Evolutionary conservation across 2,329 filamentous ascomycete species (phyloP).

Genomic region (Drechslerella coelobrocha): DNA sequence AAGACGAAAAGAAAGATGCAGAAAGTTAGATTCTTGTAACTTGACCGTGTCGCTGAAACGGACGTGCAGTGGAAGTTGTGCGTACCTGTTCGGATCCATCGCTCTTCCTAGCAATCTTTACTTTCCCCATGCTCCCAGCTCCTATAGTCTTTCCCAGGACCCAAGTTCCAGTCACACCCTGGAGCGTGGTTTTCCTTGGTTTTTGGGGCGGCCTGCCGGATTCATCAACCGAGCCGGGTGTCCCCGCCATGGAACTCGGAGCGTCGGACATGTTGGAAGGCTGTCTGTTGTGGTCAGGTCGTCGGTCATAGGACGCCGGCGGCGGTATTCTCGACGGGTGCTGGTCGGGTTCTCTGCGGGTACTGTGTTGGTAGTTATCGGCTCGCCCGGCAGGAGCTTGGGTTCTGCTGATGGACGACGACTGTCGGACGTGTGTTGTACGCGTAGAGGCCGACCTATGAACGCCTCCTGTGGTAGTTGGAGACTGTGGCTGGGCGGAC

Average conservation of each 20-base stretch:
- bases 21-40: neutral
- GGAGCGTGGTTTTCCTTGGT: slow-evolving; percentile 75
- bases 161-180: slow-evolving; percentile 80
- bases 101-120: slow-evolving; percentile 77
- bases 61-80: slow-evolving; percentile 78
- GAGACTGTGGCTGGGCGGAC: slow-evolving; percentile 68
- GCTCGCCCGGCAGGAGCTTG: slow-evolving; percentile 29
- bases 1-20: neutral
- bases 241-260: slow-evolving; percentile 62
- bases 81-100: slow-evolving; percentile 47
- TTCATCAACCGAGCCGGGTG: slow-evolving; percentile 31
- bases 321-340: slow-evolving; percentile 36
- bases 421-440: slow-evolving; percentile 45
- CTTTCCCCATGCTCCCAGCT: slow-evolving; percentile 97
- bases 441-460: slow-evolving; percentile 47
- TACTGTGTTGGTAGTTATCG: slow-evolving; percentile 41
- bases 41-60: slow-evolving; percentile 64
- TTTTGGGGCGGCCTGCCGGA: slow-evolving; percentile 58
- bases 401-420: slow-evolving; percentile 32
- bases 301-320: slow-evolving; percentile 41
- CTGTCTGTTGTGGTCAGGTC: slow-evolving; percentile 46
- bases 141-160: slow-evolving; percentile 87
- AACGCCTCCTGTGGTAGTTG: slow-evolving; percentile 30
- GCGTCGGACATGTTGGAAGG: slow-evolving; percentile 56
- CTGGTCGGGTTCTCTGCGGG: slow-evolving; percentile 43